A percentile compares a stretch with the other conserved stretches of the same genome.
phyloP scores from a whole-genome alignment of 768 basidiomycete genomes.

The Tephrocybe sp. region DNA sequence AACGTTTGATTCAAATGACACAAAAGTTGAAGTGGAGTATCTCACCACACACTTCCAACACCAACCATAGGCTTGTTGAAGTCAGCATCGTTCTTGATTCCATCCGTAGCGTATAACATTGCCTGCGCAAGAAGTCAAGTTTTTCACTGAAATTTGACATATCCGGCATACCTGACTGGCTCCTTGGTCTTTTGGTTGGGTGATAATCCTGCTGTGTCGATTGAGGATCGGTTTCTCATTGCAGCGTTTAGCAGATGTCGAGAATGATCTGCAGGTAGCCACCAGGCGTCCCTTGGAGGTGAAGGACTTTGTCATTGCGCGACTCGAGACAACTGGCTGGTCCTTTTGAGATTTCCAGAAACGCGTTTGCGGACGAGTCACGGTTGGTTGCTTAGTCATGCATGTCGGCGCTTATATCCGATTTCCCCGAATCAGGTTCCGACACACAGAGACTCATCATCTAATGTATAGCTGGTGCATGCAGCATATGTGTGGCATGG shows the following conservation, averaged over 20 bases:
- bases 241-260: slow-evolving; percentile 35
- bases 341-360: background rate
- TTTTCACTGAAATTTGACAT: slow-evolving; percentile 6
- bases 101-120: slow-evolving; percentile 99
- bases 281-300: slow-evolving; percentile 21
- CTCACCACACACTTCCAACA: slow-evolving; percentile 93
- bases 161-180: slow-evolving; percentile 72
- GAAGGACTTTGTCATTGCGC: slow-evolving; percentile 24
- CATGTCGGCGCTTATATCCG: slow-evolving; percentile 16
- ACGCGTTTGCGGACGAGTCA: background rate
- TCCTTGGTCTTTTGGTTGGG: slow-evolving; percentile 91
- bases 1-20: slow-evolving; percentile 2
- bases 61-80: slow-evolving; percentile 97
- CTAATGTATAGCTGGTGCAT: too few species aligned
- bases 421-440: slow-evolving; percentile 4
- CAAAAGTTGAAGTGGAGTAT: slow-evolving; percentile 12
- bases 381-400: slow-evolving; percentile 17
- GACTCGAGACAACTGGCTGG: too few species aligned
- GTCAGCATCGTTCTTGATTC: slow-evolving; percentile 74
- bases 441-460: too few species aligned
- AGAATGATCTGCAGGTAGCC: slow-evolving; percentile 34
- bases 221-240: slow-evolving; percentile 48
- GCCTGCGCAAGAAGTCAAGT: slow-evolving; percentile 49
- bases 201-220: slow-evolving; percentile 77
- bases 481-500: too few species aligned